phyloP scores from a whole-genome alignment of 1,139 yeast species.

The Suhomyces taliae region DNA sequence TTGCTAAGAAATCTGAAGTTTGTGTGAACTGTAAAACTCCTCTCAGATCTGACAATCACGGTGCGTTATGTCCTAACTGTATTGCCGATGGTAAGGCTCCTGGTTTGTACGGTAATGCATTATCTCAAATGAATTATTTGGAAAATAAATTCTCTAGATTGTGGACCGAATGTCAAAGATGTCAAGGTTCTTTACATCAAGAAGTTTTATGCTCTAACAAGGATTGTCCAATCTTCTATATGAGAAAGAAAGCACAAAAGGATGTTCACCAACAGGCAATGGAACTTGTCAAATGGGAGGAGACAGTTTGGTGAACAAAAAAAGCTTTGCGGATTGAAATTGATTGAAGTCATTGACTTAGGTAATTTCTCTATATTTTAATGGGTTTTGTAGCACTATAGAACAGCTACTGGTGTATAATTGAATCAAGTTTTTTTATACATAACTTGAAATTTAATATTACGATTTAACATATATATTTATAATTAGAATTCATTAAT shows the following conservation, averaged over 20 bases:
- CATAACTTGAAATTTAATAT: too few relatives aligned
- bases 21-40: conserved; percentile 91
- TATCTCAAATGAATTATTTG: conserved; percentile 75
- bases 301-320: conserved; percentile 49
- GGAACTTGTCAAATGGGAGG: conserved; percentile 74
- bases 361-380: too few relatives aligned
- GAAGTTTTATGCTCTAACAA: conserved; percentile 94
- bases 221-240: conserved; percentile 96
- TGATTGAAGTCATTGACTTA: too few relatives aligned
- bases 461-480: too few relatives aligned
- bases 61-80: conserved; percentile 85
- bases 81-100: conserved; percentile 59
- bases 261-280: conserved; percentile 69
- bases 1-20: conserved; percentile 84
- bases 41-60: conserved; percentile 60
- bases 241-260: conserved; percentile 94
- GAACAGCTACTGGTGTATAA: too few relatives aligned
- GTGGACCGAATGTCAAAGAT: conserved; percentile 98
- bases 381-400: too few relatives aligned
- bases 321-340: too few relatives aligned
- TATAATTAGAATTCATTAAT: too few relatives aligned
- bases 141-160: conserved; percentile 83
- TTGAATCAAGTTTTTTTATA: too few relatives aligned
- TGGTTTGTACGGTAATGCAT: conserved; percentile 72
- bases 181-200: conserved; percentile 94